Conservation (phyloP, 2,329 filamentous ascomycete genomes). For the Penicillium sp. region DNA sequence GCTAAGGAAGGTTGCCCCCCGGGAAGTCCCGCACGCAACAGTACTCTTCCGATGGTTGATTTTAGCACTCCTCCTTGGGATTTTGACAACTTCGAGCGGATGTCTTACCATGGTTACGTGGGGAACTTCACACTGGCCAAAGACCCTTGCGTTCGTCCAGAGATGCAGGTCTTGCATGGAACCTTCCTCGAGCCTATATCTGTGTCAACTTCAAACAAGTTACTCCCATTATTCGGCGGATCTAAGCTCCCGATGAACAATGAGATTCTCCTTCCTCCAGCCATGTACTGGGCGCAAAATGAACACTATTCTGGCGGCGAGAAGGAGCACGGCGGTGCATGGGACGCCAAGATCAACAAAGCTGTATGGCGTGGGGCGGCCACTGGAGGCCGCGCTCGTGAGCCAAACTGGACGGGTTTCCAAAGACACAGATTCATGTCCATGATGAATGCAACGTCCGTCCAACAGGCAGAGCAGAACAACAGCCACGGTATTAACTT, state of each 20-base stretch:
- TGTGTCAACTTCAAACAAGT: constrained; percentile 43
- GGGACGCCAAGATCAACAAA: constrained; percentile 45
- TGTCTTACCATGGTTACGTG: constrained; percentile 49
- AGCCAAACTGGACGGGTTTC: constrained; percentile 68
- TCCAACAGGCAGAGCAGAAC: constrained; percentile 51
- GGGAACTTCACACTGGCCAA: constrained; percentile 49
- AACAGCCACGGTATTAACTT: constrained; percentile 32
- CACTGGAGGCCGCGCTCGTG: constrained; percentile 49
- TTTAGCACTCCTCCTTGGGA: constrained; percentile 29
- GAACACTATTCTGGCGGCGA: constrained; percentile 46
- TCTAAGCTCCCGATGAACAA: constrained; percentile 54
- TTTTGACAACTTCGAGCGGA: constrained; percentile 33
- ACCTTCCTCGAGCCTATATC: constrained; percentile 53
- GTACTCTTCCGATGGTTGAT: constrained; percentile 33
- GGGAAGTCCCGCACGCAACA: constrained; percentile 17
- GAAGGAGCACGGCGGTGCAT: constrained; percentile 37
- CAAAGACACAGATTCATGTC: constrained; percentile 74
- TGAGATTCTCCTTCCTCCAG: constrained; percentile 53
- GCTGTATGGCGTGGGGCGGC: constrained; percentile 52
- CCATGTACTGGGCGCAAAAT: constrained; percentile 52
- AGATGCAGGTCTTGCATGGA: constrained; percentile 49
- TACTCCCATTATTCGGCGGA: constrained; percentile 54
- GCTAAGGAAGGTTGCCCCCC: constrained; percentile 42
- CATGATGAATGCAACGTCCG: constrained; percentile 68
- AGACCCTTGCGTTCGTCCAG: constrained; percentile 48